phyloP scores from a whole-genome alignment of 192 early-diverging fungal genomes.

The Thoreauomyces humboldtii region DNA sequence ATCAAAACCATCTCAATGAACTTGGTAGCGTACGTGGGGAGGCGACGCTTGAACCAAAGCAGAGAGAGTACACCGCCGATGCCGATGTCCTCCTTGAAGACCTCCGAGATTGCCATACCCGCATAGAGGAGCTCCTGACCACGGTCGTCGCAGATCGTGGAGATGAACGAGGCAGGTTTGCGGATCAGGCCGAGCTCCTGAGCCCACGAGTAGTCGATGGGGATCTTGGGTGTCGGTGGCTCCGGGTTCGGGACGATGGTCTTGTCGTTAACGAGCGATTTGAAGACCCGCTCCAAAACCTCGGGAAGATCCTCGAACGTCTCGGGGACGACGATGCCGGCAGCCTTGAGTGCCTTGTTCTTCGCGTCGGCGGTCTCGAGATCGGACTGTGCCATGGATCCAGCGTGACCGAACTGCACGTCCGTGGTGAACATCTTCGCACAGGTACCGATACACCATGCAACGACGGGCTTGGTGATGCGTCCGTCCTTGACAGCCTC shows the following conservation, averaged over 20 bases:
- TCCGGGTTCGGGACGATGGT: slow-evolving; percentile 72
- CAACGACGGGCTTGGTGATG: slow-evolving; percentile 98
- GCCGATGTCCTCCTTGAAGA: slow-evolving; percentile 98
- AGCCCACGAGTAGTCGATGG: slow-evolving; percentile 99
- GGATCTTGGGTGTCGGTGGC: slow-evolving; percentile 96
- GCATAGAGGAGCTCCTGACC: slow-evolving; percentile 98
- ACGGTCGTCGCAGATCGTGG: slow-evolving; percentile 98
- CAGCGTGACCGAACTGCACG: slow-evolving; percentile 98
- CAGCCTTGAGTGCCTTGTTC: slow-evolving; percentile 80
- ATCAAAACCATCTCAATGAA: slow-evolving; percentile 99
- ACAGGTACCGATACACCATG: slow-evolving; percentile 99
- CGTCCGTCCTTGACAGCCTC: slow-evolving; percentile 82
- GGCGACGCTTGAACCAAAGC: slow-evolving; percentile 97
- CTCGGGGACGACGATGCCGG: slow-evolving; percentile 89
- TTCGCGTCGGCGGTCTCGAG: slow-evolving; percentile 96
- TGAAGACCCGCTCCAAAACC: slow-evolving; percentile 74
- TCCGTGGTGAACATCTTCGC: slow-evolving; percentile 99
- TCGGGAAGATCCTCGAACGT: slow-evolving; percentile 94
- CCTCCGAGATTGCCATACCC: slow-evolving; percentile 96
- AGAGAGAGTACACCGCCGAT: slow-evolving; percentile 96
- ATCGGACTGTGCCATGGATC: slow-evolving; percentile 93
- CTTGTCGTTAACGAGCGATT: slow-evolving; percentile 69
- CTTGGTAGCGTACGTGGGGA: slow-evolving; percentile 91
- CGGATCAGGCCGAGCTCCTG: slow-evolving; percentile 97
- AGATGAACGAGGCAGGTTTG: slow-evolving; percentile 97